Base-by-base conservation (phyloP, 352 stramenopile species). In the Saprolegnia diclina region DNA sequence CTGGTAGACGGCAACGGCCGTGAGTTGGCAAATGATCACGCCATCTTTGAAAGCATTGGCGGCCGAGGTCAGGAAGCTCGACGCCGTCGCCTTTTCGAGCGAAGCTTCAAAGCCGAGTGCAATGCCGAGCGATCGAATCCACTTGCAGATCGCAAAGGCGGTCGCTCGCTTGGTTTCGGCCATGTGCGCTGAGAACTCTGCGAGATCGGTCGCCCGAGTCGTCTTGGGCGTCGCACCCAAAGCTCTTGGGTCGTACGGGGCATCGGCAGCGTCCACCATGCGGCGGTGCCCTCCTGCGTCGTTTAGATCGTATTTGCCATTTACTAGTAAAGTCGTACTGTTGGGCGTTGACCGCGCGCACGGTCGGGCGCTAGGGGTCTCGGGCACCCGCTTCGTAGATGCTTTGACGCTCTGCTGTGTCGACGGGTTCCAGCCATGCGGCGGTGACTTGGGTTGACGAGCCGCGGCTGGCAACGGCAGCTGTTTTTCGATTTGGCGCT, bases 11-110 rank as follows among this genome's bases (percentile, higher is more conserved):
- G 82, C 29, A 5, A 53, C 71, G 46, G 61, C 63, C 54, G 75
- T 75, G 19, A 87, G 73, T 38, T 71, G 73, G 35, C 68, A 76
- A n/a, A 87, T 48, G 21, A 81, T 22, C n/a, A 79, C 67, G 0
- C 79, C 79, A 13, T 75, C 71, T 4, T 65, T 32, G 46, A 86
- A 82, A 10, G 54, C 56, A 5, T 35, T 46, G n/a, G 52, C 42
- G 70, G 29, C 50, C 70, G 68, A 19, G 5, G 10, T 1, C 24
- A 56, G 24, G 24, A 46, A 35, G 35, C 14, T 37, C 14, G 35
- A 18, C 5, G 32, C 37, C 18, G 67, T 54, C 7, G 50, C 37
- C 7, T 29, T 53, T 54, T 24, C 5, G 21, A 11, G 35, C 24
- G 48, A 11, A 18, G 11, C 24, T n/a, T 59, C 57, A 11, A 61